A percentile compares a stretch with the other conserved stretches of the same genome.
phyloP scores from a whole-genome alignment of 305 asterid genomes.

The Solanum hybrid region DNA sequence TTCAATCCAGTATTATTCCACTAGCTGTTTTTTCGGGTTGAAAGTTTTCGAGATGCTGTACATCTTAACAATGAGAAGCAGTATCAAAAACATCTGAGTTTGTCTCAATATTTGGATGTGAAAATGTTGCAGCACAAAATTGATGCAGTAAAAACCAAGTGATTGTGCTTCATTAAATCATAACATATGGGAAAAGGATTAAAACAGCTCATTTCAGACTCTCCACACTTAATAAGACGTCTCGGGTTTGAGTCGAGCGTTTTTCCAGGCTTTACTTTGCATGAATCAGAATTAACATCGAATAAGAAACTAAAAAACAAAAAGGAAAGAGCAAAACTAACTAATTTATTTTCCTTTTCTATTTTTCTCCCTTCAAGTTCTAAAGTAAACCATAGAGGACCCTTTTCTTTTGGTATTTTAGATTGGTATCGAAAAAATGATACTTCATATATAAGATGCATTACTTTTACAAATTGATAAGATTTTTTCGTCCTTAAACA shows the following conservation, averaged over 20 bases:
- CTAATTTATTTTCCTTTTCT: not conserved
- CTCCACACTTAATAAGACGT: not conserved
- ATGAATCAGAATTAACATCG: not conserved
- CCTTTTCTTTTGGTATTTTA: no score
- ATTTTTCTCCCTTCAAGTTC: not conserved
- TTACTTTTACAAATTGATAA: not conserved
- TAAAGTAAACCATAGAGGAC: not conserved
- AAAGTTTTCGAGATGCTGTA: not conserved
- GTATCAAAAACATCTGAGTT: not conserved
- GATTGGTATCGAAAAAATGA: not conserved
- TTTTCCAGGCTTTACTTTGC: not conserved
- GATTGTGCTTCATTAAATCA: not conserved
- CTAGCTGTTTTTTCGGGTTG: not conserved
- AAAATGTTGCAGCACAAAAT: not conserved
- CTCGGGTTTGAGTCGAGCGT: not conserved
- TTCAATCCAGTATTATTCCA: not conserved
- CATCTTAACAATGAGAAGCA: not conserved
- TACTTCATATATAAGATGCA: not conserved
- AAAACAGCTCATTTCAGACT: not conserved
- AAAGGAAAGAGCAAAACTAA: not conserved
- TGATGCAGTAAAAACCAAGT: not conserved
- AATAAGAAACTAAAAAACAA: not conserved
- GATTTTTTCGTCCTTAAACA: not conserved
- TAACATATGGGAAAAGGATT: not conserved
- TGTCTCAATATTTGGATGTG: not conserved